A percentile compares a stretch with the other conserved stretches of the same genome.
These are phyloP conservation scores for Wickerhamiella sergipiensis DNA, from an alignment of 805 yeast species.

Conservation along the genomic window DNA sequence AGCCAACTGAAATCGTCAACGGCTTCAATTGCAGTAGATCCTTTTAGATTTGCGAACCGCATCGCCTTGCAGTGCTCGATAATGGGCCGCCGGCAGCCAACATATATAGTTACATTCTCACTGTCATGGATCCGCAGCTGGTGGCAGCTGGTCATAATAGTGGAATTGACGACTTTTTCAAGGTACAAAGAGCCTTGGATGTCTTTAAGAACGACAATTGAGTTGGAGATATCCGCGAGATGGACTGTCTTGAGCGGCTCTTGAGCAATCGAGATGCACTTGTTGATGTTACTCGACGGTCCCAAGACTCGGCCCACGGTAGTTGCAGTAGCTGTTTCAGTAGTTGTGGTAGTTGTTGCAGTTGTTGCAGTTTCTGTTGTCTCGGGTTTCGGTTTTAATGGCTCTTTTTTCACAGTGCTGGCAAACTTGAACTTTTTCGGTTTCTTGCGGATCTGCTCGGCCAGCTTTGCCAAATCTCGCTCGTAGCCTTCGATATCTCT, in stretches of 20 bases:
- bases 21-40: constrained; percentile 1
- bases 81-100: constrained; percentile 21
- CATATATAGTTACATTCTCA: constrained; percentile 7
- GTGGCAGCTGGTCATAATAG: constrained; percentile 14
- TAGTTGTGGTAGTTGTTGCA: constrained; percentile 3
- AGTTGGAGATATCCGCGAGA: constrained; percentile 9
- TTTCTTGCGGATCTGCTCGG: background rate
- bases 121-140: constrained; percentile 22
- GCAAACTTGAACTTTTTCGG: constrained; percentile 2
- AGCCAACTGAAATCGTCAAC: constrained; percentile 23
- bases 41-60: constrained; percentile 13
- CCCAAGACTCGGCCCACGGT: background rate
- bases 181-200: constrained; percentile 17
- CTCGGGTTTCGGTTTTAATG: background rate
- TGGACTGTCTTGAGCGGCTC: constrained; percentile 2
- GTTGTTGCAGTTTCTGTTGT: background rate
- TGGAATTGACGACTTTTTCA: constrained; percentile 9
- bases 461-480: constrained; percentile 6
- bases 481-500: constrained; percentile 13
- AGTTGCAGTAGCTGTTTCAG: background rate
- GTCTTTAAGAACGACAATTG: constrained; percentile 10
- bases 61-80: constrained; percentile 17
- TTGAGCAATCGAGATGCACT: background rate
- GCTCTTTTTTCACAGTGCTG: too few relatives aligned
- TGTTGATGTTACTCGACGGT: background rate